Evolutionary conservation across 1,284 basidiomycete species (phyloP), one percentile per base, ranked within the genome.

Genomic region (Ustilago vetiveriae): DNA sequence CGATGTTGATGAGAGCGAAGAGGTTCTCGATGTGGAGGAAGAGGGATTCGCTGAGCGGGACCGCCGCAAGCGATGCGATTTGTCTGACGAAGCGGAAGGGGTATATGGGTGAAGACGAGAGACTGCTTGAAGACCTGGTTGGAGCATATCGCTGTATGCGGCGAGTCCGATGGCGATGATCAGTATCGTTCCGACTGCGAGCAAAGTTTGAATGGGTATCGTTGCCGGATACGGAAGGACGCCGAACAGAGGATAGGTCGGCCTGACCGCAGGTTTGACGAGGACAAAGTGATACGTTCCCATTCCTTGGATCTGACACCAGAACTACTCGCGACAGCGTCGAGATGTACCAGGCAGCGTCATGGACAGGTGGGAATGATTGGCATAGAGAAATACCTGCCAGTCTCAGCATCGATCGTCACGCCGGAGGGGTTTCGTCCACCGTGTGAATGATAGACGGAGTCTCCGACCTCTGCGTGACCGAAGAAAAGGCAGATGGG

Each of bases 251-350:
- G 59, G 59, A 48, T 60, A 50, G 43, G 59, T 56, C 22, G 52
- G 56, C 21, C 55, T 47, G 26, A 53, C 37, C 30, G 44, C 19
- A 16, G 69, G 64, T 38, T 56, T 49, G 50, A 64, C 59, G 24
- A 56, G 69, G 16, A 72, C 69, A 27, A 58, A 63, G 17, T 48
- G 55, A 32, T 66, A 59, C 43, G 30, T 41, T 44, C 48, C 62
- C 62, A 65, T 65, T 22, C 50, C 53, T 53, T 30, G 32, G 16
- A 22, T 2, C 26, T 36, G 21, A n/a, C n/a, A n/a, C n/a, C n/a
- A n/a, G n/a, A n/a, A n/a, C n/a, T n/a, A n/a, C n/a, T n/a, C n/a
- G n/a, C n/a, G n/a, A n/a, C n/a, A n/a, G n/a, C n/a, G n/a, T n/a
- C n/a, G n/a, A n/a, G n/a, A n/a, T n/a, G n/a, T n/a, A n/a, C n/a